Percentiles rank a stretch among this genome's conserved stretches.
Evolutionary conservation across 371 early-diverging fungal species (phyloP).

Genomic region (Actinomortierella wolfii): DNA sequence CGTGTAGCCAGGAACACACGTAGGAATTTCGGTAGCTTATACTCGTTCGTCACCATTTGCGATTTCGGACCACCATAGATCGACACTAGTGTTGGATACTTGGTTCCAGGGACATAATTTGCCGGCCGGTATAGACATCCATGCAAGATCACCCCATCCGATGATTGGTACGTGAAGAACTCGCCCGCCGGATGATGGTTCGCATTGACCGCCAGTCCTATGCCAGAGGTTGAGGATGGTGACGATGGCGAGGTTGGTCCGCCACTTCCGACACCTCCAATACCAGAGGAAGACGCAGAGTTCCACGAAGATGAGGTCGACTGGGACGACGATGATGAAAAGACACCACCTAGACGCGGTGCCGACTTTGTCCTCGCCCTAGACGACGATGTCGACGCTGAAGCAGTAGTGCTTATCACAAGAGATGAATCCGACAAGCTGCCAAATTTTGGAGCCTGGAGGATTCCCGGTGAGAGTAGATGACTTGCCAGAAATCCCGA

Average conservation of each 20-base stretch:
- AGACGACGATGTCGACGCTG: background rate
- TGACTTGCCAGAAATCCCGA: constrained; percentile 42
- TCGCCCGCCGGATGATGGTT: constrained; percentile 33
- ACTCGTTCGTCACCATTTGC: constrained; percentile 76
- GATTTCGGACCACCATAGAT: constrained; percentile 72
- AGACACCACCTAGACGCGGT: too few relatives aligned
- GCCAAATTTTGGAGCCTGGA: constrained; percentile 13
- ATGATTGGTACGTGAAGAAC: constrained; percentile 38
- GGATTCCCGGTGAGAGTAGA: constrained; percentile 19
- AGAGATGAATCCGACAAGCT: constrained; percentile 12
- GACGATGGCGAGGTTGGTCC: background rate
- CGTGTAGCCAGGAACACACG: constrained; percentile 66
- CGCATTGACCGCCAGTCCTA: constrained; percentile 11
- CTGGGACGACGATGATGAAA: too few relatives aligned
- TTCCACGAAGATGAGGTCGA: too few relatives aligned
- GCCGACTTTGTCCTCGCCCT: background rate
- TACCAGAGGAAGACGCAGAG: too few relatives aligned
- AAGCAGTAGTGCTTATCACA: too few relatives aligned
- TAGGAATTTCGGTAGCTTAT: constrained; percentile 64
- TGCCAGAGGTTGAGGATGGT: constrained; percentile 7
- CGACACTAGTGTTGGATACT: constrained; percentile 61
- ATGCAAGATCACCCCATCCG: constrained; percentile 51
- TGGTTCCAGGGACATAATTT: constrained; percentile 51
- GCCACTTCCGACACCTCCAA: too few relatives aligned
- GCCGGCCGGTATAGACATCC: constrained; percentile 71